Conservation (phyloP, 441 rosid genomes). For the Biscutella auriculata region DNA sequence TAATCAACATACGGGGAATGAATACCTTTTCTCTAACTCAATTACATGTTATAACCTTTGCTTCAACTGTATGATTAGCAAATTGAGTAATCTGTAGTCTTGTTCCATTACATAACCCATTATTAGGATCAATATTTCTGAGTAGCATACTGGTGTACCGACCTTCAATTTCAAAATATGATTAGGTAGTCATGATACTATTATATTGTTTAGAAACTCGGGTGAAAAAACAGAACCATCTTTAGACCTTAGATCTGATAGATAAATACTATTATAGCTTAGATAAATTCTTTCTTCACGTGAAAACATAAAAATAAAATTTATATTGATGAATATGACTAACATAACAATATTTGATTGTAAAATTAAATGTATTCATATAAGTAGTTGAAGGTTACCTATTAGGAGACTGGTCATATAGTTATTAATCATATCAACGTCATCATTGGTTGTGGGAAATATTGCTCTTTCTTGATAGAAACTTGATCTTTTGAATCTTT, state of each 20-base stretch:
- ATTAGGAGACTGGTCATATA: not conserved
- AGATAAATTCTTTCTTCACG: not conserved
- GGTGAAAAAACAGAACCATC: not conserved
- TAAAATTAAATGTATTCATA: no score
- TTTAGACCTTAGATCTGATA: not conserved
- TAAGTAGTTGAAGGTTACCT: not conserved
- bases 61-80: not conserved
- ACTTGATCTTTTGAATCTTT: not conserved
- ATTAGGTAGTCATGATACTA: no score
- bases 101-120: no score
- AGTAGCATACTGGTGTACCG: no score
- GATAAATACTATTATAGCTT: not conserved
- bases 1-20: not conserved
- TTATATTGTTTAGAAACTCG: no score
- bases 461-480: not conserved
- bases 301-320: not conserved
- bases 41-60: not conserved
- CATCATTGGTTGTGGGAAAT: not conserved
- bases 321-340: no score
- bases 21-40: not conserved
- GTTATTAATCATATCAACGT: not conserved
- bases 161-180: no score
- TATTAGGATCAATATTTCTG: no score
- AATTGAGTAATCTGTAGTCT: no score
- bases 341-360: no score